Evolutionary conservation across 2,329 filamentous ascomycete genomes (phyloP).

Genomic region (Byssoonygena ceratinophila): DNA sequence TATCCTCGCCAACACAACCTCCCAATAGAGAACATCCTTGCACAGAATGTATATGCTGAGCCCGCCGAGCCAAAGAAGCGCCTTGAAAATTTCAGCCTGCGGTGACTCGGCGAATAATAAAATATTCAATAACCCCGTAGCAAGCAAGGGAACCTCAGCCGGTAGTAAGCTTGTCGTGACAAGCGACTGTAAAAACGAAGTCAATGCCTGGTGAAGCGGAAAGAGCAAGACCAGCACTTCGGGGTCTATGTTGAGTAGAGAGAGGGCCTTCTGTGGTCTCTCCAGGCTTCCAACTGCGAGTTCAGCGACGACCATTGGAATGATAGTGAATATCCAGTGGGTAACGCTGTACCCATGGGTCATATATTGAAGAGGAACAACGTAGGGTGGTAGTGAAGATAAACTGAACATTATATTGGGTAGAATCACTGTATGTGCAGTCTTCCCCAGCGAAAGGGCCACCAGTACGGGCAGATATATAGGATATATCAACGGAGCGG

Average conservation of each 20-base stretch:
- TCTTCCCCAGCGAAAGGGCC: constrained; percentile 59
- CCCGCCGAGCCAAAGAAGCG: constrained; percentile 75
- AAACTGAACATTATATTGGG: constrained; percentile 75
- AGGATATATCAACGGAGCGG: constrained; percentile 82
- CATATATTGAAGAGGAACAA: constrained; percentile 56
- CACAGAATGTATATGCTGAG: constrained; percentile 63
- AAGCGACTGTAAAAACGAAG: constrained; percentile 62
- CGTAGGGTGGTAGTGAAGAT: constrained; percentile 59
- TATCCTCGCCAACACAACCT: constrained; percentile 72
- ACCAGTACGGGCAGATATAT: constrained; percentile 64
- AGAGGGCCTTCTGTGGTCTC: constrained; percentile 27
- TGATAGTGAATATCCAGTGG: constrained; percentile 69
- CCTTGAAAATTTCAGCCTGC: constrained; percentile 74
- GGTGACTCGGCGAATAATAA: constrained; percentile 67
- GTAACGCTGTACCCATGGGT: constrained; percentile 50
- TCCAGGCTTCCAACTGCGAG: constrained; percentile 26
- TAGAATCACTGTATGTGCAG: constrained; percentile 52
- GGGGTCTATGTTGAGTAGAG: constrained; percentile 36
- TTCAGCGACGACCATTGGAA: constrained; percentile 53
- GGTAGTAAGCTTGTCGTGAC: constrained; percentile 80
- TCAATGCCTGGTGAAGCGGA: constrained; percentile 69
- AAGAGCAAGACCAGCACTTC: constrained; percentile 60
- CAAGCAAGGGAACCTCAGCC: constrained; percentile 79
- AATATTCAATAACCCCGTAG: constrained; percentile 70
- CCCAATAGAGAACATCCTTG: constrained; percentile 66